Conservation (phyloP, 2,329 filamentous ascomycete species). For the Fusarium phyllophilum region DNA sequence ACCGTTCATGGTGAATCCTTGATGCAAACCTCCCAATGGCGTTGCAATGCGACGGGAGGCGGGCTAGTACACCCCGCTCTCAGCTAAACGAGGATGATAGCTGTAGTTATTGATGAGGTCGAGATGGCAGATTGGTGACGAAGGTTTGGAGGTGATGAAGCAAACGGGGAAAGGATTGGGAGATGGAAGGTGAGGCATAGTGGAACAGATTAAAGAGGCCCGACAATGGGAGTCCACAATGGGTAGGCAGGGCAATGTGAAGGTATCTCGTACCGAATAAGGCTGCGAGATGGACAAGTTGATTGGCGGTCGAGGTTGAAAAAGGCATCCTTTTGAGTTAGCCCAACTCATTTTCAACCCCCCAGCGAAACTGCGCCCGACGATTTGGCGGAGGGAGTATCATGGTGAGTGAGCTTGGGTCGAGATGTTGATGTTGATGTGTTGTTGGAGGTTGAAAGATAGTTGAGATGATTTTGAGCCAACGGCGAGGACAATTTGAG, state of each 20-base stretch:
- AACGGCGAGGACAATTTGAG: neutral
- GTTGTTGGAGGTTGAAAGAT: slow-evolving; percentile 4
- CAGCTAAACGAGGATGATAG: slow-evolving; percentile 13
- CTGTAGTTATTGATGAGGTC: slow-evolving; percentile 8
- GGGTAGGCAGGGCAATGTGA: slow-evolving; percentile 15
- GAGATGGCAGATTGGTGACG: slow-evolving; percentile 8
- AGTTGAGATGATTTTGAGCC: slow-evolving; percentile 1
- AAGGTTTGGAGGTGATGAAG: slow-evolving; percentile 1
- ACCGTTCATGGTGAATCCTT: slow-evolving; percentile 13
- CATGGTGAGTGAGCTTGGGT: neutral
- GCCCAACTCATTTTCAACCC: slow-evolving; percentile 32
- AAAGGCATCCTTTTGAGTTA: slow-evolving; percentile 26
- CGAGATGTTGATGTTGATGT: neutral
- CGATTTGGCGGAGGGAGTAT: neutral
- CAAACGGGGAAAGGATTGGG: slow-evolving; percentile 5
- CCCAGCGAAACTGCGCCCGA: slow-evolving; percentile 6
- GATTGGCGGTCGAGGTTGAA: slow-evolving; percentile 33
- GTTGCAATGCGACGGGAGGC: slow-evolving; percentile 20
- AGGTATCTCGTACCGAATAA: slow-evolving; percentile 24
- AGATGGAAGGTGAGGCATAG: slow-evolving; percentile 11
- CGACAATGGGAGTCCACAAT: slow-evolving; percentile 8
- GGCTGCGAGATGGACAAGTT: slow-evolving; percentile 18
- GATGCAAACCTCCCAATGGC: slow-evolving; percentile 22
- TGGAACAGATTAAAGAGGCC: slow-evolving; percentile 4
- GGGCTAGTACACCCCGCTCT: slow-evolving; percentile 24